Conservation (phyloP, 1,284 basidiomycete species). For the Tilletiaria anomala region DNA sequence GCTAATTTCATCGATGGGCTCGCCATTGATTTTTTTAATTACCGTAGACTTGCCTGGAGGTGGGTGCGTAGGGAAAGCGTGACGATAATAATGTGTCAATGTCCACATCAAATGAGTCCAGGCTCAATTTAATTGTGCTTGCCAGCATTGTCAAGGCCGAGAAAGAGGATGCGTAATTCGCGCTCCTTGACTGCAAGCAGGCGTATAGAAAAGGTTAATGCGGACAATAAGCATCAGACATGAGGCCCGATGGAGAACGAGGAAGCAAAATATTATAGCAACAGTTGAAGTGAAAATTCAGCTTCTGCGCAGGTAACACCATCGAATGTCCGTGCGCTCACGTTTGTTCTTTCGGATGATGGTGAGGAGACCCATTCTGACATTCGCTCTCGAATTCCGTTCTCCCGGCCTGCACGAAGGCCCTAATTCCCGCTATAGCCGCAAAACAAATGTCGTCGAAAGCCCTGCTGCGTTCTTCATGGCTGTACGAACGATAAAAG, state of each 20-base stretch:
- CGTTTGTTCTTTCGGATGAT: conserved; percentile 91
- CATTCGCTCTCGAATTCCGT: not conserved
- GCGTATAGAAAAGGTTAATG: too few species aligned
- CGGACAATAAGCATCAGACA: too few species aligned
- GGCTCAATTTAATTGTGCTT: too few species aligned
- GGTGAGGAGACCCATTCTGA: conserved; percentile 61
- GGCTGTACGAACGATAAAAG: too few species aligned
- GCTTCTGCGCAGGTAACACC: too few species aligned
- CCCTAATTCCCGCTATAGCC: not conserved
- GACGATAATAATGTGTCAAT: too few species aligned
- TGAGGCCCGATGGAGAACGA: too few species aligned
- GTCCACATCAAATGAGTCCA: too few species aligned
- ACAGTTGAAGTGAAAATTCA: too few species aligned
- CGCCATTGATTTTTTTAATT: conserved; percentile 78
- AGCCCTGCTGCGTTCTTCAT: not conserved
- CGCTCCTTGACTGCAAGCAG: conserved; percentile 50
- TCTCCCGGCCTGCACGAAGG: not conserved
- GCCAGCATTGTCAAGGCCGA: conserved; percentile 98
- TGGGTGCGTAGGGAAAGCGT: too few species aligned
- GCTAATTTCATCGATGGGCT: conserved; percentile 62
- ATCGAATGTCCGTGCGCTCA: conserved; percentile 45
- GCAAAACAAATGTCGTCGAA: not conserved
- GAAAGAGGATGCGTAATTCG: conserved; percentile 89
- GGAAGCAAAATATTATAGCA: too few species aligned
- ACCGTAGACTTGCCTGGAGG: conserved; percentile 99